These are phyloP conservation scores for Borovskyia barvae DNA, from an alignment of 208 protist genomes.

Conservation along the genomic window DNA sequence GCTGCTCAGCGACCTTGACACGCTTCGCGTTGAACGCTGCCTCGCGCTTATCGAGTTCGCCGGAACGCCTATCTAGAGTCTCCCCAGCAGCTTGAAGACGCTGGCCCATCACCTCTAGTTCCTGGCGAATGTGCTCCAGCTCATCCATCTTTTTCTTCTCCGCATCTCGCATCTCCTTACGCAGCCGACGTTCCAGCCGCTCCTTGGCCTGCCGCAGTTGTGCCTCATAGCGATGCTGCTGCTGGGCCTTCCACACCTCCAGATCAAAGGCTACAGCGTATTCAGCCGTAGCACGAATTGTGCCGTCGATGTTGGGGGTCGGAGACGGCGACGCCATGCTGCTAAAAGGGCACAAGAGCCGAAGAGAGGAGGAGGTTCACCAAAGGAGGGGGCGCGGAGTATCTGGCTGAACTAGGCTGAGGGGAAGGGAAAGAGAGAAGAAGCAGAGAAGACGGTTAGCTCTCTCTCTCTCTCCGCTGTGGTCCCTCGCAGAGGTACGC, in stretches of 20 bases:
- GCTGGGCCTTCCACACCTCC: constrained; percentile 91
- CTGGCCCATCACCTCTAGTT: constrained; percentile 65
- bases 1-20: constrained; percentile 72
- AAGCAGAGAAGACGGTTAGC: not conserved
- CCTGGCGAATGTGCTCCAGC: constrained; percentile 49
- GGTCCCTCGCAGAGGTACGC: too few relatives aligned
- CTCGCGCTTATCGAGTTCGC: constrained; percentile 78
- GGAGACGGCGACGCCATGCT: constrained; percentile 11
- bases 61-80: constrained; percentile 47
- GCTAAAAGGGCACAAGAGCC: too few relatives aligned
- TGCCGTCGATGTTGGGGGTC: constrained; percentile 8
- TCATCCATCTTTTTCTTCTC: constrained; percentile 30
- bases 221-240: constrained; percentile 67
- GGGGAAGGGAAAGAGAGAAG: too few relatives aligned
- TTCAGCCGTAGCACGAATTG: constrained; percentile 73
- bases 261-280: constrained; percentile 88
- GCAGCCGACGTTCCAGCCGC: constrained; percentile 46
- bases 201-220: constrained; percentile 70
- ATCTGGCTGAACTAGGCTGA: too few relatives aligned
- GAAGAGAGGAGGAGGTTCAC: too few relatives aligned
- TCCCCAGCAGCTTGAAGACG: constrained; percentile 59
- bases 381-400: too few relatives aligned
- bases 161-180: constrained; percentile 29
- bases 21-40: constrained; percentile 64
- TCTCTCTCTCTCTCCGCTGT: not conserved